These are phyloP conservation scores for Agrocybe praecox DNA, from an alignment of 768 basidiomycete genomes.

Conservation along the genomic window DNA sequence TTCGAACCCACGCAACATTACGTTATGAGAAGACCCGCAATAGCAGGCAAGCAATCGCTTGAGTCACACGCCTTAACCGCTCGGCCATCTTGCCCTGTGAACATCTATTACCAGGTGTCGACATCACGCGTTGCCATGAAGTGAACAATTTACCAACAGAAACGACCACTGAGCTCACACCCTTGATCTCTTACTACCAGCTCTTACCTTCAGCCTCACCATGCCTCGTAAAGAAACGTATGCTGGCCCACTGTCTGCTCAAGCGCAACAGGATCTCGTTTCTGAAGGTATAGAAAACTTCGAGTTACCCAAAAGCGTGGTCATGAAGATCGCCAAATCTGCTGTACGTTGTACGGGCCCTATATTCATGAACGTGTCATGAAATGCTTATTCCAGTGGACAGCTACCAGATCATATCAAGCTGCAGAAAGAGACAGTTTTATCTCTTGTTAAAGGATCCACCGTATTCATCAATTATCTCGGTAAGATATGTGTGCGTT, in stretches of 20 bases:
- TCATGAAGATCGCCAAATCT: constrained; percentile 85
- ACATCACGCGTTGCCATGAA: not conserved
- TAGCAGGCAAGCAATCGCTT: constrained; percentile 22
- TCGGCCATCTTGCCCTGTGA: constrained; percentile 45
- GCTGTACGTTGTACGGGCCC: constrained; percentile 49
- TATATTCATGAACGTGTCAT: not conserved
- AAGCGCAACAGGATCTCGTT: constrained; percentile 78
- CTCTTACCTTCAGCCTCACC: not conserved
- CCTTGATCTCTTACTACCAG: too few species aligned
- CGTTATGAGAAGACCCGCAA: constrained; percentile 30
- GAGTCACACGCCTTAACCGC: constrained; percentile 48
- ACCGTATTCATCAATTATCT: constrained; percentile 96
- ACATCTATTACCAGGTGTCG: not conserved
- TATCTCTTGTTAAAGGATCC: constrained; percentile 84
- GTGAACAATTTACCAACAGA: not conserved
- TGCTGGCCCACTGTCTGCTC: constrained; percentile 60
- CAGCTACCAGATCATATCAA: constrained; percentile 87
- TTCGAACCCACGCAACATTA: constrained; percentile 36
- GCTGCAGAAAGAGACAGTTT: constrained; percentile 86
- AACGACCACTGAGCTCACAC: not conserved
- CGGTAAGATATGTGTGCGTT: constrained; percentile 49
- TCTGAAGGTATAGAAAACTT: constrained; percentile 89
- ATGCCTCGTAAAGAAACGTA: constrained; percentile 76
- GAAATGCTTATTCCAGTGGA: not conserved
- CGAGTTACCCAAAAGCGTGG: constrained; percentile 82